Percentiles rank a stretch among this genome's conserved stretches.
These are phyloP conservation scores for Trametes hirsuta DNA, from an alignment of 1,284 basidiomycete species.

Conservation along the genomic window DNA sequence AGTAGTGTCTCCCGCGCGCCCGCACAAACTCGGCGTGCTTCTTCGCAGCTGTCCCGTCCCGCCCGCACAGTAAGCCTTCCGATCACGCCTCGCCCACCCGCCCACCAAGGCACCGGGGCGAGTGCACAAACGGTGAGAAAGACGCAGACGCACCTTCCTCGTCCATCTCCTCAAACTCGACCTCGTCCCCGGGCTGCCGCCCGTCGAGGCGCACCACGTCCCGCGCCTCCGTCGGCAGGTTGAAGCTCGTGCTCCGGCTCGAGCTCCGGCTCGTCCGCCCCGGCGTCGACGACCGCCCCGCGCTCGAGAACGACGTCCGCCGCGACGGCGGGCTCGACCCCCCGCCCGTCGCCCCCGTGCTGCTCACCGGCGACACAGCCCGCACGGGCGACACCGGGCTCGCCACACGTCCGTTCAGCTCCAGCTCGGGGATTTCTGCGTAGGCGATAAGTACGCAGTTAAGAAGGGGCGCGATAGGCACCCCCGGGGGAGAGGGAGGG, in stretches of 20 bases:
- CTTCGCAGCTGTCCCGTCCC: slow-evolving; percentile 57
- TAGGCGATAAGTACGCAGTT: not conserved
- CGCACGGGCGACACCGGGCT: slow-evolving; percentile 33
- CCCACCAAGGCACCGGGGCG: not conserved
- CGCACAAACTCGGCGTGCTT: slow-evolving; percentile 85
- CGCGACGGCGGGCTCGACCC: slow-evolving; percentile 75
- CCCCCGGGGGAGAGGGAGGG: not conserved
- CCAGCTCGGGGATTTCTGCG: slow-evolving; percentile 70
- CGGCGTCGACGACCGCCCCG: slow-evolving; percentile 44
- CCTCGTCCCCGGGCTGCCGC: slow-evolving; percentile 53
- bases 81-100: not conserved
- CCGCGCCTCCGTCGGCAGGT: slow-evolving; percentile 69
- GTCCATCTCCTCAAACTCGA: slow-evolving; percentile 80
- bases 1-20: slow-evolving; percentile 85
- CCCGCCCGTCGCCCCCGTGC: slow-evolving; percentile 39
- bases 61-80: not conserved
- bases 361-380: slow-evolving; percentile 34
- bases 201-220: slow-evolving; percentile 50
- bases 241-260: slow-evolving; percentile 84
- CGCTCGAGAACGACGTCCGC: slow-evolving; percentile 77
- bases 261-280: slow-evolving; percentile 64
- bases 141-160: slow-evolving; percentile 69
- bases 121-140: not conserved
- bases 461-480: not conserved
- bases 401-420: slow-evolving; percentile 44